These are phyloP conservation scores for Cyanidioschyzon merolae DNA, from an alignment of 23 red algal species.

Conservation along the genomic window DNA sequence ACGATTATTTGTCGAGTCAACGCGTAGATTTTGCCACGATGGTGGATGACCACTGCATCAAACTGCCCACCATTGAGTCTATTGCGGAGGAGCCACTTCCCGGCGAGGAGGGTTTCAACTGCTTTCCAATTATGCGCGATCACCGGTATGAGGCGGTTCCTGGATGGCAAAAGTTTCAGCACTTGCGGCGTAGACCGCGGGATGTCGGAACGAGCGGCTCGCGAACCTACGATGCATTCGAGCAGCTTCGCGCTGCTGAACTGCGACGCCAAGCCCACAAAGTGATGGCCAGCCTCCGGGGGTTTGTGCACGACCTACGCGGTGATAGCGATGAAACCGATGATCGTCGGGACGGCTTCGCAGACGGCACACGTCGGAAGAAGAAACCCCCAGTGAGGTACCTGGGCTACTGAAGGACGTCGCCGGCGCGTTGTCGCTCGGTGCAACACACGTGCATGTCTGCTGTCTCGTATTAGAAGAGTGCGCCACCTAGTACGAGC, in stretches of 20 bases:
- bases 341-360: neutral
- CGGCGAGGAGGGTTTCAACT: neutral
- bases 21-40: slow-evolving; percentile 13
- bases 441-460: no score
- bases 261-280: neutral
- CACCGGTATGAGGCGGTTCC: neutral
- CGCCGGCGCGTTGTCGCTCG: no score
- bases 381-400: neutral
- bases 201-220: neutral
- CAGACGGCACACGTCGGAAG: neutral
- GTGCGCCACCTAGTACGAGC: no score
- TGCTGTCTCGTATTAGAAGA: no score
- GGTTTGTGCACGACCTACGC: neutral
- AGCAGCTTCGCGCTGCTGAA: neutral
- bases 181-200: neutral
- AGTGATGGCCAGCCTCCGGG: neutral
- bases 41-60: slow-evolving; percentile 16
- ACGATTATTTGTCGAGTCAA: slow-evolving; percentile 11
- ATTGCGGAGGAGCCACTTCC: slow-evolving; percentile 13
- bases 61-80: slow-evolving; percentile 1
- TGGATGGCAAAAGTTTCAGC: neutral
- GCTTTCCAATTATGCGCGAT: neutral
- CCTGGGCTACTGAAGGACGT: neutral
- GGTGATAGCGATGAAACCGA: neutral
- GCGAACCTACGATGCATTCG: slow-evolving; percentile 11